Percentiles rank a stretch among this genome's conserved stretches.
Evolutionary conservation across 2,329 filamentous ascomycete genomes (phyloP).

Genomic region (Scedosporium boydii): DNA sequence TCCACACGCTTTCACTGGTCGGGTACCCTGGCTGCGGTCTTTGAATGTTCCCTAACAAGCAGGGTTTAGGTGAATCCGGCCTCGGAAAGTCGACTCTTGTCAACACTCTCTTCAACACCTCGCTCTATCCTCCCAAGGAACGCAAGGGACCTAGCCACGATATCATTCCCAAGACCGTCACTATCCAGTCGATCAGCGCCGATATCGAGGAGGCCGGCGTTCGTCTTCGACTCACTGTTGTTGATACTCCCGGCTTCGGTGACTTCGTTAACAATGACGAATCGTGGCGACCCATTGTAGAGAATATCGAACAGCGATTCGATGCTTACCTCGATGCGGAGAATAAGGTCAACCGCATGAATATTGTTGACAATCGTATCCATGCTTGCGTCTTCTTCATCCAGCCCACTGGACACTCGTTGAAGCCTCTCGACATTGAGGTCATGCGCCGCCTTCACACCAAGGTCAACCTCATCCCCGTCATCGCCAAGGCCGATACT

Average conservation of each 20-base stretch:
- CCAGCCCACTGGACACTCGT: slow-evolving; percentile 93
- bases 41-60: background rate
- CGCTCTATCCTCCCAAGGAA: slow-evolving; percentile 96
- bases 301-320: slow-evolving; percentile 99
- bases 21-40: slow-evolving; percentile 4
- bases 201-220: slow-evolving; percentile 99
- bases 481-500: slow-evolving; percentile 98
- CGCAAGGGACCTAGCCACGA: slow-evolving; percentile 95
- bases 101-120: slow-evolving; percentile 99
- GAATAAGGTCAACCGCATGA: slow-evolving; percentile 99
- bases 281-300: slow-evolving; percentile 96
- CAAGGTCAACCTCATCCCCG: slow-evolving; percentile 99
- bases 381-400: slow-evolving; percentile 99
- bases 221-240: slow-evolving; percentile 88
- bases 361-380: slow-evolving; percentile 98
- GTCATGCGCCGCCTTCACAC: slow-evolving; percentile 99
- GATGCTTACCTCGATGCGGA: slow-evolving; percentile 97
- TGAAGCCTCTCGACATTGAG: slow-evolving; percentile 98
- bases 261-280: slow-evolving; percentile 99
- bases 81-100: slow-evolving; percentile 98
- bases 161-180: slow-evolving; percentile 96
- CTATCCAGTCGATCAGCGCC: slow-evolving; percentile 88
- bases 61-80: slow-evolving; percentile 81
- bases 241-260: slow-evolving; percentile 95
- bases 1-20: slow-evolving; percentile 5